Conservation (phyloP, 2,329 filamentous ascomycete species). For the Exophiala alcalophila region DNA sequence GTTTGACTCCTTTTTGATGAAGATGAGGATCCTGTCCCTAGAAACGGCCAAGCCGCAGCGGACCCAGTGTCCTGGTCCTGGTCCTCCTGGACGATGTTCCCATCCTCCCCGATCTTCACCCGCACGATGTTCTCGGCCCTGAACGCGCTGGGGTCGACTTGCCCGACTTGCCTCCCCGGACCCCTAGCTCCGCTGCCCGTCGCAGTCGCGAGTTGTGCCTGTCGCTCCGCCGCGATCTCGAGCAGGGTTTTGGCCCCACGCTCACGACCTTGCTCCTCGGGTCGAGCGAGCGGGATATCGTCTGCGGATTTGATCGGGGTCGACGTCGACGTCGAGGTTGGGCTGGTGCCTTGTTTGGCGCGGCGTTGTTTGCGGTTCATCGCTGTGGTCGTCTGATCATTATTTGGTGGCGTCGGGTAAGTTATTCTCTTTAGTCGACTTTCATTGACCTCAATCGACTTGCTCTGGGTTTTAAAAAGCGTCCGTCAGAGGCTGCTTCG, state of each 20-base stretch:
- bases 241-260: constrained; percentile 40
- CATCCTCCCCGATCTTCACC: constrained; percentile 26
- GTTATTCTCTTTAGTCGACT: no score
- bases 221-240: constrained; percentile 46
- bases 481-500: no score
- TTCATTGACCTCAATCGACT: no score
- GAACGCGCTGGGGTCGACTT: constrained; percentile 26
- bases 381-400: no score
- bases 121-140: constrained; percentile 27
- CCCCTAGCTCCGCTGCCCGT: no score
- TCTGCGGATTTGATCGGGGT: constrained; percentile 19
- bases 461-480: no score
- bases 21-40: no score
- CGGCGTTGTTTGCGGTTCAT: constrained; percentile 30
- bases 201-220: constrained; percentile 38
- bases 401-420: no score
- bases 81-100: constrained; percentile 18
- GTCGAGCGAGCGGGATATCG: constrained; percentile 23
- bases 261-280: constrained; percentile 17
- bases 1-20: no score
- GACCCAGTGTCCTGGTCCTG: no score
- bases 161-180: constrained; percentile 32
- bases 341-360: constrained; percentile 14
- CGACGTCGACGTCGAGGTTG: no score
- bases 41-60: no score